Base-by-base conservation (phyloP, 2,329 filamentous ascomycete species). In the Shiraia bambusicola region DNA sequence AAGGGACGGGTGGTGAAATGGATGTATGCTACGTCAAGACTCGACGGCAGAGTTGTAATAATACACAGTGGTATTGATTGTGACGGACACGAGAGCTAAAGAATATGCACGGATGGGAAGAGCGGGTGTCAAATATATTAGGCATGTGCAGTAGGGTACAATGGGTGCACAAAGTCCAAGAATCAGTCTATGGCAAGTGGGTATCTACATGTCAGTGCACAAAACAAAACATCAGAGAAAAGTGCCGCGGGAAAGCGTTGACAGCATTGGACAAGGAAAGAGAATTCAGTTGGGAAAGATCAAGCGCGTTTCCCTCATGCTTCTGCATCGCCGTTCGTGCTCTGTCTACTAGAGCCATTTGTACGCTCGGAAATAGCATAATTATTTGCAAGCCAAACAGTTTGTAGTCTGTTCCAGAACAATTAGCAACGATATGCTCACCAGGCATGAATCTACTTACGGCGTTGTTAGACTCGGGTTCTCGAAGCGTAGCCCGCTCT, bases 391-490 rank as follows among this genome's bases (percentile, higher is more conserved):
- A 89, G 81, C 86, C 86, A 89, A 0, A 84, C 78, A 53, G 82
- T 80, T 55, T 83, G 76, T n/a, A 90, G 72, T 15, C 82, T 85
- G 22, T 26, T 17, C 13, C 6, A 27, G 46, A 39, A 56, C 37
- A 19, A 45, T 61, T 28, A 41, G 32, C 17, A 26, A 19, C 12
- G n/a, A 29, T 24, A 11, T 13, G 4, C 9, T 11, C 8, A 22
- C 2, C 27, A 58, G 50, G 31, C 16, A 14, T 24, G 22, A 28
- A 27, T n/a, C 19, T 24, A 78, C 82, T 74, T 75, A 86, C 75
- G 84, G 83, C 24, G 75, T 71, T 3, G 84, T 73, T 9, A 94
- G 71, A 62, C 81, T 92, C 2, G 88, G 88, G 55, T 92, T 93
- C 34, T 90, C 74, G 67, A 90, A 94, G 34, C 73, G 74, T 65